These are phyloP conservation scores for Phaffia rhodozyma DNA, from an alignment of 1,284 basidiomycete species.

Conservation along the genomic window DNA sequence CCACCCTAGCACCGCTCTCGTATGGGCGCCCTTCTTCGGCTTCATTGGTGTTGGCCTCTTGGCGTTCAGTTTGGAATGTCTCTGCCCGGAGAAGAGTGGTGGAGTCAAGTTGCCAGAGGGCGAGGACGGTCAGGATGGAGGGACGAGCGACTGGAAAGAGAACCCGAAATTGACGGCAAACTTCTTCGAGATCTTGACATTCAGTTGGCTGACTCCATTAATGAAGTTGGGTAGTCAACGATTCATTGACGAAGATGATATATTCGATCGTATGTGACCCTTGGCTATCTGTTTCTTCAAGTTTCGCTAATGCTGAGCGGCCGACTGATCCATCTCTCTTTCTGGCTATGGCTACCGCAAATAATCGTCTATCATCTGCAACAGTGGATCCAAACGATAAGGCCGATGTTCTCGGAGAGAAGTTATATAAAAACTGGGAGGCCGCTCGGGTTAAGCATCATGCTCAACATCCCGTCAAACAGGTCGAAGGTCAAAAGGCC, in stretches of 20 bases:
- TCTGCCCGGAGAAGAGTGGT: conserved; percentile 49
- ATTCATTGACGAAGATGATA: conserved; percentile 63
- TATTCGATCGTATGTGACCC: conserved; percentile 34
- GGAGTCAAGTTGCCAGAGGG: conserved; percentile 20
- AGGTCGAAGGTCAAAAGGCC: conserved; percentile 35
- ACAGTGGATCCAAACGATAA: conserved; percentile 55
- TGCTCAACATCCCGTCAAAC: conserved; percentile 10
- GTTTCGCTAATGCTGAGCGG: background rate
- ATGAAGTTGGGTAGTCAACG: conserved; percentile 51
- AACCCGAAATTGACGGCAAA: conserved; percentile 45
- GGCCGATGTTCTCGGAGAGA: conserved; percentile 54
- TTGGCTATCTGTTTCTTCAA: background rate
- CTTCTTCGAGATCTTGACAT: conserved; percentile 54
- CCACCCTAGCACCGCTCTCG: conserved; percentile 27
- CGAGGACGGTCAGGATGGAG: conserved; percentile 19
- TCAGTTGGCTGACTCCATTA: conserved; percentile 66
- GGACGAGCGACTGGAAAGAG: conserved; percentile 20
- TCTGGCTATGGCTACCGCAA: background rate
- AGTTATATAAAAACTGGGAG: conserved; percentile 44
- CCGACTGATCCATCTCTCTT: background rate
- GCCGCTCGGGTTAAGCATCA: conserved; percentile 11
- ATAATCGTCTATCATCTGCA: too few relatives aligned
- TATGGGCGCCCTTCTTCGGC: conserved; percentile 32
- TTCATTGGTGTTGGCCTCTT: conserved; percentile 44
- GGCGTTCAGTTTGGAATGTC: conserved; percentile 56